These are phyloP conservation scores for Cystobasidium pallidum DNA, from an alignment of 1,284 basidiomycete genomes.

Conservation along the genomic window DNA sequence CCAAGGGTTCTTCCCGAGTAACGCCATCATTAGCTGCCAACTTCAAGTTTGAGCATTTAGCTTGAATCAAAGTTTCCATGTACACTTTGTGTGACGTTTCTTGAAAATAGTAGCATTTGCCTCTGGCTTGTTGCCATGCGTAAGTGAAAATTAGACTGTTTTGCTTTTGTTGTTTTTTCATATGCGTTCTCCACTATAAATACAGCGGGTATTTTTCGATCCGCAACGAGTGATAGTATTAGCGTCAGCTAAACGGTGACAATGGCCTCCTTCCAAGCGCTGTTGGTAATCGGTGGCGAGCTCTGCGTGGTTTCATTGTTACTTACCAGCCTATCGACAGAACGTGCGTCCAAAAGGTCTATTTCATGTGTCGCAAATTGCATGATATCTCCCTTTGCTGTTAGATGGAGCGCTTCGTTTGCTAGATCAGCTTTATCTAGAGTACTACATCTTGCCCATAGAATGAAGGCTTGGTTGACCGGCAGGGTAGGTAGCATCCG, in stretches of 20 bases:
- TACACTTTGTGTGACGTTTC: slow-evolving; percentile 1
- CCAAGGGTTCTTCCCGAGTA: slow-evolving; percentile 39
- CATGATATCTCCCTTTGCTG: slow-evolving; percentile 39
- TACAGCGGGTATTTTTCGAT: no score
- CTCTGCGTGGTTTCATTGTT: no score
- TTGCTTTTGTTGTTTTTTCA: slow-evolving; percentile 19
- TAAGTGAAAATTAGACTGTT: slow-evolving; percentile 28
- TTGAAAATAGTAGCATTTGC: slow-evolving; percentile 36
- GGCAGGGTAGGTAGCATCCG: slow-evolving; percentile 40
- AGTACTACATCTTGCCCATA: slow-evolving; percentile 32
- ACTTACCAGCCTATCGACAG: slow-evolving; percentile 35
- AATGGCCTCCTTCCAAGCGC: neutral
- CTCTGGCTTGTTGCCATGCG: slow-evolving; percentile 26
- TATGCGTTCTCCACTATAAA: slow-evolving; percentile 38
- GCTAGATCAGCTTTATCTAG: slow-evolving; percentile 35
- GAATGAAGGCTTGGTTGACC: slow-evolving; percentile 33
- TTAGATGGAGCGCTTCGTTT: slow-evolving; percentile 27
- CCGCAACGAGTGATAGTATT: no score
- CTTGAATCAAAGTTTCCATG: slow-evolving; percentile 28
- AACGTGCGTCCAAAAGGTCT: slow-evolving; percentile 7
- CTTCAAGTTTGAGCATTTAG: slow-evolving; percentile 14
- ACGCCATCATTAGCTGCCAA: neutral
- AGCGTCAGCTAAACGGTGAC: no score
- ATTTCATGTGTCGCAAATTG: slow-evolving; percentile 30
- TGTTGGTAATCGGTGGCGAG: slow-evolving; percentile 6